These are phyloP conservation scores for Oleoguttula mirabilis DNA, from an alignment of 495 filamentous ascomycete species.

Conservation along the genomic window DNA sequence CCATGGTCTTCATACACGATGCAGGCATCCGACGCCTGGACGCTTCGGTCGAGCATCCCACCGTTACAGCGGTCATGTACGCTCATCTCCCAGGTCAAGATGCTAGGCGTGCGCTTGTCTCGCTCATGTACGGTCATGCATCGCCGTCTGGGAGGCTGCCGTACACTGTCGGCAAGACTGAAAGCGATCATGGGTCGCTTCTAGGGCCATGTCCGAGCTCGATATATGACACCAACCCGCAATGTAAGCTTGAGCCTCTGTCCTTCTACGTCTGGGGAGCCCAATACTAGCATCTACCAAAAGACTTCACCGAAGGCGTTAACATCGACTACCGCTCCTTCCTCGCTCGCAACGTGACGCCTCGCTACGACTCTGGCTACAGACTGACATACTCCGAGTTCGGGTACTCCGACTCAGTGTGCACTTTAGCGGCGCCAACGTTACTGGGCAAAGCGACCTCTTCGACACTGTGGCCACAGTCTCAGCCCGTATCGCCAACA, in stretches of 20 bases:
- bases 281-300: background rate
- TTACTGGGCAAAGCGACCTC: constrained; percentile 44
- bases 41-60: constrained; percentile 21
- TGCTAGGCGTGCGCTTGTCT: constrained; percentile 17
- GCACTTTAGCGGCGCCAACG: background rate
- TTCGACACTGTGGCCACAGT: constrained; percentile 17
- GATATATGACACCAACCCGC: background rate
- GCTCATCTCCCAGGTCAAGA: constrained; percentile 24
- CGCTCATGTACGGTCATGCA: constrained; percentile 19
- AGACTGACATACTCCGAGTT: constrained; percentile 17
- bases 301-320: constrained; percentile 23
- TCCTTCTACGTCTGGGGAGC: background rate
- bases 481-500: constrained; percentile 5
- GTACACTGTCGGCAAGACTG: constrained; percentile 19
- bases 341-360: constrained; percentile 17
- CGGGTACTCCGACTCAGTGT: constrained; percentile 6
- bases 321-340: constrained; percentile 27
- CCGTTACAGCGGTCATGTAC: constrained; percentile 24
- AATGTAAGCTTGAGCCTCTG: background rate
- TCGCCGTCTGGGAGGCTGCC: constrained; percentile 19
- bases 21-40: constrained; percentile 23
- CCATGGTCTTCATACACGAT: constrained; percentile 24
- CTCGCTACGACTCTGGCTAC: constrained; percentile 25
- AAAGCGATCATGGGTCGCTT: constrained; percentile 16
- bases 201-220: constrained; percentile 6